Evolutionary conservation across 441 rosid genomes (phyloP).

Genomic region (Croton setiger): DNA sequence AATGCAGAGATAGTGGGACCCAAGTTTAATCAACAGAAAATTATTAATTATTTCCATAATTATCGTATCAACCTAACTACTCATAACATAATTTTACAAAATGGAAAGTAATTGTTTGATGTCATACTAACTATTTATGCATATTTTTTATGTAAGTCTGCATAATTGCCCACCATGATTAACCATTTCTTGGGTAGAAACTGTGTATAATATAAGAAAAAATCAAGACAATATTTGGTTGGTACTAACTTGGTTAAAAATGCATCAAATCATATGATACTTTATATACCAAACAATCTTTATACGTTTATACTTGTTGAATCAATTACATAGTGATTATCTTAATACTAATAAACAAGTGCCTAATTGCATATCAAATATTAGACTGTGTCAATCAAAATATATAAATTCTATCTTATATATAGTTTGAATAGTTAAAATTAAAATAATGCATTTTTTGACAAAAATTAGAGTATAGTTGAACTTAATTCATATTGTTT

Average conservation of each 20-base stretch:
- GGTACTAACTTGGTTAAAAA: neutral
- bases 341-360: neutral
- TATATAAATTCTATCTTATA: neutral
- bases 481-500: no score
- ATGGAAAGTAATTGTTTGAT: neutral
- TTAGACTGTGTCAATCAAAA: neutral
- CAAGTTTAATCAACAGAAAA: conserved; percentile 13
- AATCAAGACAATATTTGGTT: neutral
- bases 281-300: neutral
- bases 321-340: neutral
- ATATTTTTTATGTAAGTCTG: neutral
- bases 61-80: neutral
- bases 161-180: conserved; percentile 5
- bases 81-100: conserved; percentile 4
- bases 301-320: neutral
- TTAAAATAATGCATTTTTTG: no score
- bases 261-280: neutral
- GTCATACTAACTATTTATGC: neutral
- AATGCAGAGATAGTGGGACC: conserved; percentile 24
- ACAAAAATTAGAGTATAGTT: no score
- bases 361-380: neutral
- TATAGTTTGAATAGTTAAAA: no score
- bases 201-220: neutral
- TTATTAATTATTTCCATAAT: neutral
- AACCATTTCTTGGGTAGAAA: neutral